Evolutionary conservation across 148 eudicot species (phyloP), one percentile per base, ranked within the genome.

Genomic region (Nepenthes gracilis): DNA sequence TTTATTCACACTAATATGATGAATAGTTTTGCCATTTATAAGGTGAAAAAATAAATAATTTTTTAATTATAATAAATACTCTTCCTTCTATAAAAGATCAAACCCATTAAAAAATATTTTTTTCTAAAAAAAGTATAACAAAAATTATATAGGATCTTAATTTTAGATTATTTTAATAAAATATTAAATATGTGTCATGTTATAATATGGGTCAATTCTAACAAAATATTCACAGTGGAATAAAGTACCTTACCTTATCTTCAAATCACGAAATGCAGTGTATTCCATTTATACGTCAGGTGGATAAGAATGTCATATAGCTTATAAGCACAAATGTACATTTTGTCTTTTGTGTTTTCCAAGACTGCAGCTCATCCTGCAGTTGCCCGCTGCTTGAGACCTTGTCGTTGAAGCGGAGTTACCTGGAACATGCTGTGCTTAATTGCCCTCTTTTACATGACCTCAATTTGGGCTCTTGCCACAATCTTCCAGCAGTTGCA

Each of bases 401-500:
- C 61, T 66, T 85, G 76, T 85, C 91, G 15, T 76, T 85, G 69
- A 85, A 82, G 77, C 78, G 87, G 33, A 82, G 85, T 64, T 73
- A 73, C 63, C 82, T 85, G 91, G 83, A 80, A 56, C 82, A 77
- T 69, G 87, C 78, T 33, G 79, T 57, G 64, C 83, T 85, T 56
- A 77, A 64, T 72, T 85, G 91, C 59, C 91, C 91, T 52, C 78
- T 77, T 71, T 56, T 85, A 72, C 81, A 32, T 12, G 83, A 82
- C 56, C 87, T 85, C 37, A 87, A 85, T 72, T 80, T 85, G 35
- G 83, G 79, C 23, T 80, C 91, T 64, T 85, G 87, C 64, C 87
- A 80, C 78, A 82, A 82, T 81, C 76, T 85, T 62, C 70, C 82
- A 55, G 85, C 82, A 75, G 77, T 81, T 69, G 83, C 86, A 55